These are phyloP conservation scores for Pythium chondricola DNA, from an alignment of 352 stramenopile species.

Conservation along the genomic window DNA sequence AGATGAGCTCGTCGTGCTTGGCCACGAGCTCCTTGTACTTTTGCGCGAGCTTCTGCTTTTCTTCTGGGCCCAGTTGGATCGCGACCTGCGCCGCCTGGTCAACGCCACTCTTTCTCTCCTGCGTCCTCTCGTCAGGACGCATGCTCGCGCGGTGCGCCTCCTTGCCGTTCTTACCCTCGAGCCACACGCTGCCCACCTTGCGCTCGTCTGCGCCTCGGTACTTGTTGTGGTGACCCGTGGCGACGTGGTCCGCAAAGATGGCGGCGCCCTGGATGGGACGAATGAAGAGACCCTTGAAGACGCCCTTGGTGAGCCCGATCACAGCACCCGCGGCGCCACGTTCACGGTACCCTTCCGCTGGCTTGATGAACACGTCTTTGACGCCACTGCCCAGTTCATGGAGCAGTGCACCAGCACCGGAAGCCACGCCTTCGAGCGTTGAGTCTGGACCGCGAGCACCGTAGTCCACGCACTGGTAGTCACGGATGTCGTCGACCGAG, in stretches of 20 bases:
- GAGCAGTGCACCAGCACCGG: slow-evolving; percentile 49
- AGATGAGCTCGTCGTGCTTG: slow-evolving; percentile 28
- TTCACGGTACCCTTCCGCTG: slow-evolving; percentile 47
- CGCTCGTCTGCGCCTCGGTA: slow-evolving; percentile 30
- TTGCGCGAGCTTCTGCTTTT: slow-evolving; percentile 29
- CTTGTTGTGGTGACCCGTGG: slow-evolving; percentile 57
- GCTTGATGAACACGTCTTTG: slow-evolving; percentile 60
- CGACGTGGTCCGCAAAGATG: slow-evolving; percentile 61
- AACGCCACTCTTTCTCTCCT: slow-evolving; percentile 15
- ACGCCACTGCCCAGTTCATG: slow-evolving; percentile 58
- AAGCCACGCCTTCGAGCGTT: slow-evolving; percentile 35
- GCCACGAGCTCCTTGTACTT: slow-evolving; percentile 36
- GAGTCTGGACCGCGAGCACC: slow-evolving; percentile 47
- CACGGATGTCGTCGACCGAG: slow-evolving; percentile 35
- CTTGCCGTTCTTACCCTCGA: slow-evolving; percentile 34
- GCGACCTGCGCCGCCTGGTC: slow-evolving; percentile 26
- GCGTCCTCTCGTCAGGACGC: slow-evolving; percentile 31
- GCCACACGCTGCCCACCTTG: slow-evolving; percentile 42
- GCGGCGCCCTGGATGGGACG: slow-evolving; percentile 46
- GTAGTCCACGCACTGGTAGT: slow-evolving; percentile 63
- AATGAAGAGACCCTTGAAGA: slow-evolving; percentile 39
- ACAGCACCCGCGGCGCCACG: slow-evolving; percentile 54
- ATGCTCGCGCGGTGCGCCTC: slow-evolving; percentile 40
- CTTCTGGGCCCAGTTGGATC: slow-evolving; percentile 31
- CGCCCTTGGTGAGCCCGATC: slow-evolving; percentile 49